These are phyloP conservation scores for Phialophora macrospora DNA, from an alignment of 2,329 filamentous ascomycete genomes.

Conservation along the genomic window DNA sequence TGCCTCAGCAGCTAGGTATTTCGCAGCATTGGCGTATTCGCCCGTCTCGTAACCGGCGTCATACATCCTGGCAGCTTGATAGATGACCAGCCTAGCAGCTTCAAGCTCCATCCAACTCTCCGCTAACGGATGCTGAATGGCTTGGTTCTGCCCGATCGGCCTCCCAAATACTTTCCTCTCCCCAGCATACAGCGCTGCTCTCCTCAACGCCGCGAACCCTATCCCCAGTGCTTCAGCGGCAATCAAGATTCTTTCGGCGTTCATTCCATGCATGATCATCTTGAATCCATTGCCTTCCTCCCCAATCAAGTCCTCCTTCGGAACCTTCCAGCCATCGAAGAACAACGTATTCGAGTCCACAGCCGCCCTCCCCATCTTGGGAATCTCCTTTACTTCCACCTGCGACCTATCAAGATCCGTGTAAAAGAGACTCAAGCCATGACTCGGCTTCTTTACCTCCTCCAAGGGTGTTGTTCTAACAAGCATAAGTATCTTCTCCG, in stretches of 20 bases:
- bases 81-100: conserved; percentile 65
- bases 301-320: conserved; percentile 48
- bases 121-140: conserved; percentile 63
- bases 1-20: conserved; percentile 65
- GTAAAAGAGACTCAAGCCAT: conserved; percentile 54
- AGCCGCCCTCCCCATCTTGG: conserved; percentile 53
- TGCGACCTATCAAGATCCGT: conserved; percentile 48
- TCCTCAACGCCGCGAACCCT: conserved; percentile 51
- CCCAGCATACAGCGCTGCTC: conserved; percentile 54
- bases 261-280: conserved; percentile 50
- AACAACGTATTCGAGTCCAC: conserved; percentile 53
- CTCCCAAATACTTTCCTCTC: conserved; percentile 61
- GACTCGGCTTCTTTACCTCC: conserved; percentile 49
- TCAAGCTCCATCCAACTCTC: conserved; percentile 66
- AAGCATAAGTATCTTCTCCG: conserved; percentile 52
- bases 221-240: conserved; percentile 51
- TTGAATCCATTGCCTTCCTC: conserved; percentile 53
- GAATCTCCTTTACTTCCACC: conserved; percentile 52
- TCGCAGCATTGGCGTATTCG: conserved; percentile 62
- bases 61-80: conserved; percentile 64
- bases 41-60: conserved; percentile 59
- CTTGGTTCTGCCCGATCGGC: conserved; percentile 65
- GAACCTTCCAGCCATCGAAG: conserved; percentile 53
- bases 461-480: conserved; percentile 50
- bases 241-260: conserved; percentile 47